A percentile compares a stretch with the other conserved stretches of the same genome.
phyloP scores from a whole-genome alignment of 2,329 filamentous ascomycete genomes.

The Aureobasidium sp. region DNA sequence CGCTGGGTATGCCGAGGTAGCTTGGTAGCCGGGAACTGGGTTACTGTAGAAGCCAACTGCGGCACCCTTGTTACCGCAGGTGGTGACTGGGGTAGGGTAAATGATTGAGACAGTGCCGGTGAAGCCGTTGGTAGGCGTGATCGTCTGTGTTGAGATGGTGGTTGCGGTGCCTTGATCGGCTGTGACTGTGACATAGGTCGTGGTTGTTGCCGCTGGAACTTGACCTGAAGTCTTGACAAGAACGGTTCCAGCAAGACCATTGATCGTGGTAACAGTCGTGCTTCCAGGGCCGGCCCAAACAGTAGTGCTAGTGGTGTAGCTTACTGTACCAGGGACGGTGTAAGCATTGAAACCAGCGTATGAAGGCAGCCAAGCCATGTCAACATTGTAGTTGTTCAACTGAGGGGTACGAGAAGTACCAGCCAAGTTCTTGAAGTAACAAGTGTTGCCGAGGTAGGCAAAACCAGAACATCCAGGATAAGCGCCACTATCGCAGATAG shows the following conservation, averaged over 20 bases:
- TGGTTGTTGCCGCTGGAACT: slow-evolving; percentile 4
- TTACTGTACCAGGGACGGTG: slow-evolving; percentile 1
- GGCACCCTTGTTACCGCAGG: slow-evolving; percentile 10
- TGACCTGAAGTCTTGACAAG: slow-evolving; percentile 14
- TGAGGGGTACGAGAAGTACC: slow-evolving; percentile 14
- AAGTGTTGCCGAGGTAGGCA: slow-evolving; percentile 16
- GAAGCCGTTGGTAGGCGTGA: neutral
- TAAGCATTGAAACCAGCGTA: slow-evolving; percentile 18
- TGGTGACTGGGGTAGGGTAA: slow-evolving; percentile 15
- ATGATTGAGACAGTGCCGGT: slow-evolving; percentile 10
- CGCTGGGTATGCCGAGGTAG: slow-evolving; percentile 3
- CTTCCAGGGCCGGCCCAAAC: slow-evolving; percentile 13
- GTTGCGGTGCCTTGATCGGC: slow-evolving; percentile 9
- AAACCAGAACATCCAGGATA: slow-evolving; percentile 16
- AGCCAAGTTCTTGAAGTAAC: slow-evolving; percentile 18
- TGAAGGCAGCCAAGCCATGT: slow-evolving; percentile 15
- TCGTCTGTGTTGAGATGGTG: slow-evolving; percentile 8
- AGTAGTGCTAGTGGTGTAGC: slow-evolving; percentile 13
- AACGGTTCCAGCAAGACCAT: slow-evolving; percentile 11
- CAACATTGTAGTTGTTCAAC: slow-evolving; percentile 15
- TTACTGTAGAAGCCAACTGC: slow-evolving; percentile 1
- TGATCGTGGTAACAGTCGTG: slow-evolving; percentile 9
- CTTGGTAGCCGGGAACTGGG: slow-evolving; percentile 9
- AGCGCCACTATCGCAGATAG: slow-evolving; percentile 14
- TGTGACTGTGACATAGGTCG: slow-evolving; percentile 12